phyloP scores from a whole-genome alignment of 177 flowering plant genomes.

The Telopea speciosissima region DNA sequence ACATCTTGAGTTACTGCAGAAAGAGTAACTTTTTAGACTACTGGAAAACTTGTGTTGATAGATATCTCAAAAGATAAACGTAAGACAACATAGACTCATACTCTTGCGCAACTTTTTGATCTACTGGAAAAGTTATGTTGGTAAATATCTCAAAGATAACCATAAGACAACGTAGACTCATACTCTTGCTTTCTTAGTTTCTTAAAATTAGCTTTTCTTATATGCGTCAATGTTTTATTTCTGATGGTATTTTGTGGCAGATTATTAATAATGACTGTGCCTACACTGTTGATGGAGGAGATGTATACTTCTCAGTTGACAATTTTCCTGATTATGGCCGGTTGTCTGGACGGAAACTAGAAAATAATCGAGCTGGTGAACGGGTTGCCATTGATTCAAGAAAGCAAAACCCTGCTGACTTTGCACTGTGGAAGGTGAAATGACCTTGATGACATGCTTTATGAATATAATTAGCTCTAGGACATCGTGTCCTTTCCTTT shows the following conservation, averaged over 20 bases:
- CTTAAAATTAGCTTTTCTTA: not conserved
- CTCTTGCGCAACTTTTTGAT: not conserved
- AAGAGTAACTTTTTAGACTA: not conserved
- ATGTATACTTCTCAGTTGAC: conserved; percentile 85
- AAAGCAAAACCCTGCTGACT: conserved; percentile 81
- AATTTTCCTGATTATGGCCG: conserved; percentile 66
- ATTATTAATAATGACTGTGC: conserved; percentile 67
- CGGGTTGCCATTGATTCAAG: conserved; percentile 74
- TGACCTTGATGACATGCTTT: not conserved
- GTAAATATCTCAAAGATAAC: not conserved
- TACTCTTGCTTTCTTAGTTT: not conserved
- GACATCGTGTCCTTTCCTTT: not conserved
- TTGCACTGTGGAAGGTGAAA: conserved; percentile 93
- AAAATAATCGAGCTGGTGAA: conserved; percentile 85
- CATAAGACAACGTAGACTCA: not conserved
- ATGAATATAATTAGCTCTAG: not conserved
- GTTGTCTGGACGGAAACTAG: conserved; percentile 70
- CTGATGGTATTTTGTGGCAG: conserved; percentile 32
- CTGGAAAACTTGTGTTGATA: not conserved
- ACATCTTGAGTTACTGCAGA: too few species aligned
- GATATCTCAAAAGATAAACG: not conserved
- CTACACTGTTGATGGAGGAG: conserved; percentile 77
- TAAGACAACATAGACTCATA: not conserved
- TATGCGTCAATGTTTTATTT: not conserved
- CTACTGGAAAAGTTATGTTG: not conserved